Percentiles rank a stretch among this genome's conserved stretches.
phyloP scores from a whole-genome alignment of 2,329 filamentous ascomycete genomes.

The Xenoacremonium recifei region DNA sequence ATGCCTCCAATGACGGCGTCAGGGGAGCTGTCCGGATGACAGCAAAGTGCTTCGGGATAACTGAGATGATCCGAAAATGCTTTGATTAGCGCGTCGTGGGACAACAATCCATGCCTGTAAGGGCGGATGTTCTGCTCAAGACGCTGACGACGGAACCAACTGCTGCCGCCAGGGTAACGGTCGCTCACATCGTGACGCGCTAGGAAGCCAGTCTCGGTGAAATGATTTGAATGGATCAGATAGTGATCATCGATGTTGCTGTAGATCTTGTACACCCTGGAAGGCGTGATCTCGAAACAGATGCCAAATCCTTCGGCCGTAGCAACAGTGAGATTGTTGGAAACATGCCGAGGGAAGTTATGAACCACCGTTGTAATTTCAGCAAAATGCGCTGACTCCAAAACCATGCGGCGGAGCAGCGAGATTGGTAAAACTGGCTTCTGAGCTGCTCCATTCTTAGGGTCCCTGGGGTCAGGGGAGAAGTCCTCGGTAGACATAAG shows the following conservation, averaged over 20 bases:
- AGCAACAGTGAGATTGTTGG: constrained; percentile 22
- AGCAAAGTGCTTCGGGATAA: constrained; percentile 20
- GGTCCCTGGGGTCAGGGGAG: constrained; percentile 9
- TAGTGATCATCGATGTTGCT: constrained; percentile 13
- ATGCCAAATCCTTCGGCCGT: constrained; percentile 18
- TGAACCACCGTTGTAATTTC: constrained; percentile 12
- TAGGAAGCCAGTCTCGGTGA: constrained; percentile 16
- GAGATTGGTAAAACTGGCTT: constrained; percentile 20
- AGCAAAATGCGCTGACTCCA: constrained; percentile 18
- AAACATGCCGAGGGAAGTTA: constrained; percentile 22
- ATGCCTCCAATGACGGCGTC: constrained; percentile 1
- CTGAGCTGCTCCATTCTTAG: constrained; percentile 1
- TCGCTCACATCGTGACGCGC: constrained; percentile 13
- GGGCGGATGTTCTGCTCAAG: constrained; percentile 9
- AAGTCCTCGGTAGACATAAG: constrained; percentile 23
- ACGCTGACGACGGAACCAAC: constrained; percentile 16
- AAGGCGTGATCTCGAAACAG: constrained; percentile 25
- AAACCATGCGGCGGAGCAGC: constrained; percentile 20
- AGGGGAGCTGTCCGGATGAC: constrained; percentile 14
- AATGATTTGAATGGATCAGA: constrained; percentile 29
- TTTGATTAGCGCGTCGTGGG: constrained; percentile 5
- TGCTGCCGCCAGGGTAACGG: constrained; percentile 19
- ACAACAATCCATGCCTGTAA: not conserved
- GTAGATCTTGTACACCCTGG: constrained; percentile 10
- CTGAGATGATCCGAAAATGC: constrained; percentile 23